Evolutionary conservation across 1,139 yeast species (phyloP).

Genomic region (Hansenula anomala): DNA sequence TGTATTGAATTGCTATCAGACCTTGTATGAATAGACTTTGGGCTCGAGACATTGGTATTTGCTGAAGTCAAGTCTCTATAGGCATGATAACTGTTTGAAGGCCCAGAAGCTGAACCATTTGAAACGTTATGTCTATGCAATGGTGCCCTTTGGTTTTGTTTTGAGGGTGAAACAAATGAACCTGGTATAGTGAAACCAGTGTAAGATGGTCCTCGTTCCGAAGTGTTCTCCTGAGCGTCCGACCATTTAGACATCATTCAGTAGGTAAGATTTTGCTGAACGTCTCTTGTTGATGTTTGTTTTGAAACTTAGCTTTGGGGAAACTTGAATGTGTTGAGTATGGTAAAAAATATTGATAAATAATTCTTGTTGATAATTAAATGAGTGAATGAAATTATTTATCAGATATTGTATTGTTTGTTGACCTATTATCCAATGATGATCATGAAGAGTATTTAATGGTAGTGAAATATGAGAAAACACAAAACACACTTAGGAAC

Average conservation of each 20-base stretch:
- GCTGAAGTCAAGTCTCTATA: conserved; percentile 1
- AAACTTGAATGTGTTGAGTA: too few species aligned
- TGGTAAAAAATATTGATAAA: neutral
- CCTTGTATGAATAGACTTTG: conserved; percentile 5
- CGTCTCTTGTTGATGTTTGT: too few species aligned
- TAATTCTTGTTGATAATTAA: conserved; percentile 2
- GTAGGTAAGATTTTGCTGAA: neutral
- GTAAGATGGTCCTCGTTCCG: neutral
- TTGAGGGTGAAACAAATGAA: neutral
- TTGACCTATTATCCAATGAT: neutral
- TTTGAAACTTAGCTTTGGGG: too few species aligned
- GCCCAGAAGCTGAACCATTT: neutral
- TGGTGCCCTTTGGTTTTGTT: neutral
- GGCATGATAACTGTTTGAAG: neutral
- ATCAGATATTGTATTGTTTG: neutral
- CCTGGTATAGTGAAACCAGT: neutral
- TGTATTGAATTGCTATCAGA: conserved; percentile 4
- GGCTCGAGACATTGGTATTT: neutral
- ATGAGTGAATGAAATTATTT: conserved; percentile 4
- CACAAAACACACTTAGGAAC: too few species aligned
- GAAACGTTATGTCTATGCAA: conserved; percentile 1
- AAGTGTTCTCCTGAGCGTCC: neutral
- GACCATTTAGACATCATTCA: neutral
- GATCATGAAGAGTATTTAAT: neutral
- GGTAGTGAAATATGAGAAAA: too few species aligned